Conservation (phyloP, 805 yeast genomes). For the Pichia cabralensis region DNA sequence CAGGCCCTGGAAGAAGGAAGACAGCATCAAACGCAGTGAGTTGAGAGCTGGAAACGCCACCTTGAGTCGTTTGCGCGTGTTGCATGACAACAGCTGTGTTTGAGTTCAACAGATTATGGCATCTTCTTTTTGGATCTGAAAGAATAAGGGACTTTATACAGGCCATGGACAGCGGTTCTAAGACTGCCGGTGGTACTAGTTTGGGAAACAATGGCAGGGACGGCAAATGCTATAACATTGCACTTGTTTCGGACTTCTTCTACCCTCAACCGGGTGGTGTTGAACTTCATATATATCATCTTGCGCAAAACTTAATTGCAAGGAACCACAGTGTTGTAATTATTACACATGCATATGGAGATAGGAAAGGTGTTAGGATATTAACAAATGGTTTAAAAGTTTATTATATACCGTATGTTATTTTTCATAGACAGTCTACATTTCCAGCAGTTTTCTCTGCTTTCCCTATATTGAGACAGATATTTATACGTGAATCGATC, state of each 20-base stretch:
- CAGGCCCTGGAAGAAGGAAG: too few relatives aligned
- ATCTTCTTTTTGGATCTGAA: too few relatives aligned
- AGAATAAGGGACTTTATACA: too few relatives aligned
- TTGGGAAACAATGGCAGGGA: not conserved
- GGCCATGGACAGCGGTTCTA: too few relatives aligned
- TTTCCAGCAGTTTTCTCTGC: conserved; percentile 85
- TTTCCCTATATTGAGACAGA: conserved; percentile 78
- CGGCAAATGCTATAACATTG: conserved; percentile 5
- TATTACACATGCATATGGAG: conserved; percentile 81
- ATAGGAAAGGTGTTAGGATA: conserved; percentile 71
- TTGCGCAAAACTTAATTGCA: conserved; percentile 71
- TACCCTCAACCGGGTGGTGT: conserved; percentile 99
- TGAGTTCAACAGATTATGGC: too few relatives aligned
- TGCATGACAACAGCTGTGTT: too few relatives aligned
- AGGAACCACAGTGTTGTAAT: conserved; percentile 81
- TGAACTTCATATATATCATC: conserved; percentile 87
- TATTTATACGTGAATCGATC: conserved; percentile 74
- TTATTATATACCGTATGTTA: conserved; percentile 77
- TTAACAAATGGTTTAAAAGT: conserved; percentile 88
- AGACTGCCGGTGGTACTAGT: too few relatives aligned
- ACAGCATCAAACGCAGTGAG: too few relatives aligned
- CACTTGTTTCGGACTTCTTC: conserved; percentile 88
- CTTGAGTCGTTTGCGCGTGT: too few relatives aligned
- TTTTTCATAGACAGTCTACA: conserved; percentile 73
- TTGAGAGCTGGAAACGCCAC: too few relatives aligned